These are phyloP conservation scores for Syncephalastrum monosporum DNA, from an alignment of 371 early-diverging fungal genomes.

Conservation along the genomic window DNA sequence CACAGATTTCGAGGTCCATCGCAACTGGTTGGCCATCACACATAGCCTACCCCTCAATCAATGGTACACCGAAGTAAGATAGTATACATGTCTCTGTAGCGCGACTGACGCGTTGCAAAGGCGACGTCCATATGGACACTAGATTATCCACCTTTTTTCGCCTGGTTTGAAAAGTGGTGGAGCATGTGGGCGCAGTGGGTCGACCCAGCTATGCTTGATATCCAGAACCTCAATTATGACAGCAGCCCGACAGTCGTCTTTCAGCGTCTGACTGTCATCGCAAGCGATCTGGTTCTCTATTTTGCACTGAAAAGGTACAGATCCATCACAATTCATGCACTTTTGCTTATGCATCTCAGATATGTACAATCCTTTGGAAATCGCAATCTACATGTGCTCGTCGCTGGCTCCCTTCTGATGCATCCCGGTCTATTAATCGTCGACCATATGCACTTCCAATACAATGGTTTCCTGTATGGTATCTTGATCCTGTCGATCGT, in stretches of 20 bases:
- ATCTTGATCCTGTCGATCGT: constrained; percentile 81
- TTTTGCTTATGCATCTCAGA: constrained; percentile 13
- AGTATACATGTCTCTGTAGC: neutral
- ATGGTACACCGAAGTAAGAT: constrained; percentile 89
- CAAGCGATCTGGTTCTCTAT: constrained; percentile 77
- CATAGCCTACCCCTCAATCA: constrained; percentile 71
- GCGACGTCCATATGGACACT: constrained; percentile 93
- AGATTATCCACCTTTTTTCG: constrained; percentile 98
- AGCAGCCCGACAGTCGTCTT: constrained; percentile 72
- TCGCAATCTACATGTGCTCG: constrained; percentile 36
- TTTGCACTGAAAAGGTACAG: constrained; percentile 64
- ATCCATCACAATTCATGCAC: neutral
- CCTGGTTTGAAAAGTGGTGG: constrained; percentile 89
- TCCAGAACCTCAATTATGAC: constrained; percentile 70
- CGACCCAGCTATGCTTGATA: constrained; percentile 78
- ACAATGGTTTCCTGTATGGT: constrained; percentile 94
- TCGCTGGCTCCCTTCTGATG: constrained; percentile 66
- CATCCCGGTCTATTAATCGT: constrained; percentile 88
- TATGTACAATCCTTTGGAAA: constrained; percentile 39
- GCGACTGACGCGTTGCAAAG: constrained; percentile 28
- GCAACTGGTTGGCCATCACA: constrained; percentile 98
- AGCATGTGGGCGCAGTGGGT: constrained; percentile 60
- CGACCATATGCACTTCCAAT: constrained; percentile 95
- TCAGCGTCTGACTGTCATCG: constrained; percentile 83
- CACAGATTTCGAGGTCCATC: constrained; percentile 98